Evolutionary conservation across 2,329 filamentous ascomycete genomes (phyloP).

Genomic region (Fusarium xyrophilum): DNA sequence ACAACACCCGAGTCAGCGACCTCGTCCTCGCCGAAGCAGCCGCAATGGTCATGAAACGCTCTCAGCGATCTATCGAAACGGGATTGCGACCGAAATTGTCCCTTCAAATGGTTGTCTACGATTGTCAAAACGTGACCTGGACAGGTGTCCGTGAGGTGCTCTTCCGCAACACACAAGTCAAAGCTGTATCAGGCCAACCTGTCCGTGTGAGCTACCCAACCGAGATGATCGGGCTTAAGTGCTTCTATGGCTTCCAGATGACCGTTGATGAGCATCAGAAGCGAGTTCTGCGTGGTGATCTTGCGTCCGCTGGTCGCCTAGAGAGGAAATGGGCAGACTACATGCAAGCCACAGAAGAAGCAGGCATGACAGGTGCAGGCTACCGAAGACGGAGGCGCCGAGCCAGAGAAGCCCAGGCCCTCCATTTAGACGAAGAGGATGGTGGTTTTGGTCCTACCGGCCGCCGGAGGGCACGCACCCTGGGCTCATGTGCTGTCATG

Average conservation of each 20-base stretch:
- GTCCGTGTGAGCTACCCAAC: slow-evolving; percentile 66
- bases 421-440: slow-evolving; percentile 83
- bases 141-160: slow-evolving; percentile 87
- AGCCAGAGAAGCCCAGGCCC: slow-evolving; percentile 79
- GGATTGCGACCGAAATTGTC: slow-evolving; percentile 62
- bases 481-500: slow-evolving; percentile 70
- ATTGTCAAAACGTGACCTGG: slow-evolving; percentile 93
- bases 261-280: slow-evolving; percentile 94
- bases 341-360: slow-evolving; percentile 91
- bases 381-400: slow-evolving; percentile 74
- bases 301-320: slow-evolving; percentile 75
- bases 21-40: slow-evolving; percentile 85
- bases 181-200: slow-evolving; percentile 54
- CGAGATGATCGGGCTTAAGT: slow-evolving; percentile 86
- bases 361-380: slow-evolving; percentile 70
- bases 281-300: slow-evolving; percentile 79
- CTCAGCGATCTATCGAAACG: slow-evolving; percentile 50
- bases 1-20: slow-evolving; percentile 92
- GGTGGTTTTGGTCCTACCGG: slow-evolving; percentile 61
- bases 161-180: slow-evolving; percentile 80
- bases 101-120: slow-evolving; percentile 82
- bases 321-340: slow-evolving; percentile 93
- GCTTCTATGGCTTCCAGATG: slow-evolving; percentile 94
- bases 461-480: slow-evolving; percentile 68
- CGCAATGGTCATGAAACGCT: slow-evolving; percentile 74